Evolutionary conservation across 371 early-diverging fungal genomes (phyloP), one percentile per base, ranked within the genome.

Genomic region (Mortierella sp.): DNA sequence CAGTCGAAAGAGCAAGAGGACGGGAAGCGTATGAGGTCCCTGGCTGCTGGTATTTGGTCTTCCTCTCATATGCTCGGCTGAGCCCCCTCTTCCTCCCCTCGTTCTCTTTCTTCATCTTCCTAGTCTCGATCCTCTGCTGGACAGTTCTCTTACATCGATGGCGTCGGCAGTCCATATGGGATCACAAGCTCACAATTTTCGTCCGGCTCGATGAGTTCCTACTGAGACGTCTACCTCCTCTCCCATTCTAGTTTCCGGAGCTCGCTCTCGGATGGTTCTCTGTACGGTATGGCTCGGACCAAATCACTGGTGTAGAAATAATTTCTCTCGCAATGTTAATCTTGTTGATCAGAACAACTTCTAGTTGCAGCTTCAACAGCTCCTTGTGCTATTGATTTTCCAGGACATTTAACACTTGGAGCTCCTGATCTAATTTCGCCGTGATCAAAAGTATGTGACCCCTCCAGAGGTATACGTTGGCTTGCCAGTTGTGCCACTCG

Each of bases 341-440:
- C 73, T 67, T 66, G n/a, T 61, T 66, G 39, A 63, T 26, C 37
- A 73, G 27, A 2, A 66, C 73, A 6, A 67, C 73, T 26, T 73
- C 73, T 15, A 73, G 42, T 12, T 67, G 73, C 27, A 73, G 51
- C 23, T 73, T 73, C 19, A 73, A 43, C 4, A 58, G 37, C 31
- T 73, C 73, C 47, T 55, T 73, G 57, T 73, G 67, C 41, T 67
- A 15, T 19, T 21, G 27, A 3, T 28, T 44, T 3, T 43, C 62
- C 12, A 73, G 32, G 5, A 43, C 43, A 19, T n/a, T 44, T 17
- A 73, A 46, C 2, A 55, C 30, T 32, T 27, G 23, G 0, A 56
- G 50, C 32, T 73, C 73, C 7, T 52, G 39, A 5, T 66, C 63
- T 19, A 67, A 31, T 26, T 67, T 63, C 11, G 67, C 47, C 17